These are phyloP conservation scores for Oldenlandia corymbosa DNA, from an alignment of 257 asterid species.

Conservation along the genomic window DNA sequence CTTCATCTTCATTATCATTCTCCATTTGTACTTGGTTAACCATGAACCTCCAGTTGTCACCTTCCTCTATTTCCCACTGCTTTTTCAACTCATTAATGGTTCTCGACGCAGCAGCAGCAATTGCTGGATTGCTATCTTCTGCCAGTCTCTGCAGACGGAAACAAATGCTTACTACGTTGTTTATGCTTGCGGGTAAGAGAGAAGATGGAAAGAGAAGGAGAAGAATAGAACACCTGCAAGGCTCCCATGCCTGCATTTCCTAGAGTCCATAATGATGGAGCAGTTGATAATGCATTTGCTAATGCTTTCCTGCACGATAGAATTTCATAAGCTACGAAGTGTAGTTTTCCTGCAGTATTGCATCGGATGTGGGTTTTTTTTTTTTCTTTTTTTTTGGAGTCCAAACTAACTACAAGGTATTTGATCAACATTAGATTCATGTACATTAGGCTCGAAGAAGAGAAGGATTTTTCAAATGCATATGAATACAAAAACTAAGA, in stretches of 20 bases:
- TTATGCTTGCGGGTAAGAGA: background rate
- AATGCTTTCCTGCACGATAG: slow-evolving; percentile 65
- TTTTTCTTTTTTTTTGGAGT: no score
- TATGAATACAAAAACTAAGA: no score
- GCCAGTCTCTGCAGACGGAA: slow-evolving; percentile 64
- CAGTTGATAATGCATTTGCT: slow-evolving; percentile 86
- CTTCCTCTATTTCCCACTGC: slow-evolving; percentile 93
- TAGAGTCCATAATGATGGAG: slow-evolving; percentile 96
- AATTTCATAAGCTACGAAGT: slow-evolving; percentile 16
- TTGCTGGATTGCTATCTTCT: slow-evolving; percentile 79
- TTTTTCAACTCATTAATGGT: slow-evolving; percentile 72
- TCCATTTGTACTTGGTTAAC: slow-evolving; percentile 37
- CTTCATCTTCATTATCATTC: slow-evolving; percentile 27
- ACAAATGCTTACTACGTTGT: background rate
- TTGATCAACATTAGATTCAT: no score
- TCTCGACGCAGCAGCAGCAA: slow-evolving; percentile 82
- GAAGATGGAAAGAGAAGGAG: background rate
- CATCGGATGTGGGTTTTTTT: no score
- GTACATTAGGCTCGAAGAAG: no score
- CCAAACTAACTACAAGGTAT: no score
- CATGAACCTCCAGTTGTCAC: slow-evolving; percentile 96
- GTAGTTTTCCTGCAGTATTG: no score
- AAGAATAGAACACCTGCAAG: slow-evolving; percentile 49
- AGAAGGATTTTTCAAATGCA: no score
- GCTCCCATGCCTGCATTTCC: slow-evolving; percentile 99